Evolutionary conservation across 192 early-diverging fungal species (phyloP), one percentile per base, ranked within the genome.

Genomic region (Funneliformis geosporum): DNA sequence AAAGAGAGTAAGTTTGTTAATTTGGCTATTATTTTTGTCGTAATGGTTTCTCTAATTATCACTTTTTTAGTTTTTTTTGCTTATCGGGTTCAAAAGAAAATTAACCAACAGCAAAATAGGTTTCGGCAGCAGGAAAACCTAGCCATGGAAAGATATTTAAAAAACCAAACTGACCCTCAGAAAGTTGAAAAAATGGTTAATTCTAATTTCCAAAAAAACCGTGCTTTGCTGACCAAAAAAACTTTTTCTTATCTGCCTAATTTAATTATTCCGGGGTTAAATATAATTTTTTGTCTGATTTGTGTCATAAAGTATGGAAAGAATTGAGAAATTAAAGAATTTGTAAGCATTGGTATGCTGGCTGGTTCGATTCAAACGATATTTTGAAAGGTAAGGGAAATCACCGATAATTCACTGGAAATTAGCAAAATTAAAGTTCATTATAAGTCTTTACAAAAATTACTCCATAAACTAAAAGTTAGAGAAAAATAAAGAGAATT

Each of bases 111-210:
- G 5, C n/a, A 33, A 68, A 68, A 68, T 38, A 5, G 28, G 2
- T 68, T 68, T 68, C 67, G 67, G 12, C 67, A 38, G 4, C 67
- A 68, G 27, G 67, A 68, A 68, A 68, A 68, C 18, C 9, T 68
- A 0, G 25, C 33, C 33, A 33, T 68, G 67, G 67, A 68, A 68
- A 68, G 38, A 68, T 38, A 68, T 38, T 38, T 68, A 38, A 28
- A 68, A 68, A 33, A 33, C 12, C 10, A 68, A 68, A 38, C 27
- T 5, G 1, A 1, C 7, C 27, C 67, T 2, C 67, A 33, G 38
- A 38, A 68, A 12, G 67, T 68, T 5, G 27, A 68, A 68, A 68
- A 33, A 2, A 10, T 68, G 38, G 38, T 68, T 38, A 38, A 68
- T 38, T 68, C 67, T 8, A 68, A 68, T 33, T 68, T 68, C 10